phyloP scores from a whole-genome alignment of 1,284 basidiomycete species.

The Sporisorium iseilematis-ciliati region DNA sequence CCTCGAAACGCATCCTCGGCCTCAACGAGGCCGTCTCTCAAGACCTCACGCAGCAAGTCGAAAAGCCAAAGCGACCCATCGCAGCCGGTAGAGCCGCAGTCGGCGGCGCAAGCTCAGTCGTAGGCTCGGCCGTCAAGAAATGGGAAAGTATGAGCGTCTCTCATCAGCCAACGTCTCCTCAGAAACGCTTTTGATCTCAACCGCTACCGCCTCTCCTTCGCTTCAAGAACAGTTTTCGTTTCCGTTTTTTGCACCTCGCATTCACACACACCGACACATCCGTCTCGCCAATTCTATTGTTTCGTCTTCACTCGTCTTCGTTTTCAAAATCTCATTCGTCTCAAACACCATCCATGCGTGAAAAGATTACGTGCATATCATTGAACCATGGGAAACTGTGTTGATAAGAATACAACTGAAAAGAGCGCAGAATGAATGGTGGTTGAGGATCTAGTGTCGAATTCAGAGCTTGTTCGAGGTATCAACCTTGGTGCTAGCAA shows the following conservation, averaged over 20 bases:
- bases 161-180: slow-evolving; percentile 1
- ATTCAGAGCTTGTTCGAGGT: slow-evolving; percentile 10
- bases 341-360: neutral
- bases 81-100: neutral
- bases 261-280: too few species aligned
- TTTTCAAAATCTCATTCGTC: neutral
- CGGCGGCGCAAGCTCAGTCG: slow-evolving; percentile 18
- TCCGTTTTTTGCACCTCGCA: too few species aligned
- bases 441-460: neutral
- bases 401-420: slow-evolving; percentile 5
- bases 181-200: neutral
- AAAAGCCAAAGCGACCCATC: neutral
- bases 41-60: slow-evolving; percentile 9
- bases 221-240: too few species aligned
- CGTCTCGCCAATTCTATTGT: too few species aligned
- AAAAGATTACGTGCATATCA: neutral
- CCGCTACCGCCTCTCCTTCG: too few species aligned
- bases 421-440: slow-evolving; percentile 14
- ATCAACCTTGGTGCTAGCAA: slow-evolving; percentile 44
- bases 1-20: slow-evolving; percentile 24
- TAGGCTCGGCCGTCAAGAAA: slow-evolving; percentile 43
- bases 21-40: slow-evolving; percentile 19
- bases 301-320: neutral
- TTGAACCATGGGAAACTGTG: neutral
- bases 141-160: slow-evolving; percentile 47